Base-by-base conservation (phyloP, 768 basidiomycete species). In the Rossbeevera mucosa region DNA sequence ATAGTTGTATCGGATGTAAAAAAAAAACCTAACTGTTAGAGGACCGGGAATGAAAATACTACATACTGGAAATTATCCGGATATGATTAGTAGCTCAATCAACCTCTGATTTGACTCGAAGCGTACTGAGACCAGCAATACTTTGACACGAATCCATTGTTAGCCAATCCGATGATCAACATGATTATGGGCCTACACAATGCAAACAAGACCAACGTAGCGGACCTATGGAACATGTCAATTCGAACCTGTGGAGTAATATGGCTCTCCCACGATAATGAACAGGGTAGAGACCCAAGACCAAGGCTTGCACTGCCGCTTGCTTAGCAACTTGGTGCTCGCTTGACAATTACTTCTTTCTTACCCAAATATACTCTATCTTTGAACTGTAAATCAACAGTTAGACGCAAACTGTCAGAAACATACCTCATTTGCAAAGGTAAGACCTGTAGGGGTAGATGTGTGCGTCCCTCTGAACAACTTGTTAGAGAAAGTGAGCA, bases 321-420 rank as follows among this genome's bases (percentile, higher is more conserved):
- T 2, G 11, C 7, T 51, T 6, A 51, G n/a, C 1, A 7, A n/a
- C 9, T 7, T 1, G 0, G 11, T 20, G 4, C 8, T 0, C 5
- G 18, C n/a, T 16, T 7, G 1, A 9, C 24, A 8, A 9, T 12
- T 12, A 7, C 7, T 47, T n/a, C 2, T 31, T 26, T 31, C 58
- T 31, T 2, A 61, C 59, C 60, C 60, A 61, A 14, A 61, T 29
- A 43, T 54, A 61, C 0, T 58, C 48, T 48, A 61, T 12, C 60
- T 60, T 24, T n/a, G 8, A 7, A n/a, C 11, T 12, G 7, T 50
- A 0, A 5, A 18, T 4, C n/a, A 7, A 12, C 5, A 26, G 22
- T 22, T 44, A 33, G 5, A 20, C 14, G 12, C 0, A 1, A 14
- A n/a, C 6, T 8, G 4, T 21, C n/a, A 25, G 25, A 16, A 4